Evolutionary conservation across 306 rosid species (phyloP).

Genomic region (Oxytropis ochrocephala): DNA sequence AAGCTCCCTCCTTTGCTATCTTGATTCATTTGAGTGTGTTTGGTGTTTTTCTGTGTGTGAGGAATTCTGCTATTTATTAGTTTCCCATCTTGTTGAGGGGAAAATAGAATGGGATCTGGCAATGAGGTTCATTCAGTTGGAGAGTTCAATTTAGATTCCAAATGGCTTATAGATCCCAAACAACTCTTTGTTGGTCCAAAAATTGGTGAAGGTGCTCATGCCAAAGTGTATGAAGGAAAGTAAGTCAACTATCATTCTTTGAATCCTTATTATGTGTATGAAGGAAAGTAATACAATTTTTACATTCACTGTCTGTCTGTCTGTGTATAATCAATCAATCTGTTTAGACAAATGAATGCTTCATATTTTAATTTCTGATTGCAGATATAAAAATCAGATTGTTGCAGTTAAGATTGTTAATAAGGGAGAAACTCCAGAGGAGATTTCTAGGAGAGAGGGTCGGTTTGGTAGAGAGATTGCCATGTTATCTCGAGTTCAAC

Average conservation of each 20-base stretch:
- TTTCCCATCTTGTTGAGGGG: conserved; percentile 14
- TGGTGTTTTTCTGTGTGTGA: conserved; percentile 10
- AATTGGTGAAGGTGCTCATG: conserved; percentile 95
- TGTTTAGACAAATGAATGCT: not conserved
- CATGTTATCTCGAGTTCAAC: conserved; percentile 73
- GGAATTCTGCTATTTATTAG: conserved; percentile 7
- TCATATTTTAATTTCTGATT: conserved; percentile 1
- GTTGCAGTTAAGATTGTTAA: conserved; percentile 28
- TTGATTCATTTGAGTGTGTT: conserved; percentile 4
- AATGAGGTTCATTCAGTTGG: conserved; percentile 74
- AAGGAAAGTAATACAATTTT: not conserved
- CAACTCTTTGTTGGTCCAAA: conserved; percentile 86
- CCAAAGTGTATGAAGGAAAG: conserved; percentile 96
- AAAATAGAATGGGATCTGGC: conserved; percentile 71
- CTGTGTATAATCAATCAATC: too few relatives aligned
- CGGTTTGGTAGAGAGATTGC: conserved; percentile 75
- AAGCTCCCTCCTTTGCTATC: not conserved
- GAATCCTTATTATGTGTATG: too few relatives aligned
- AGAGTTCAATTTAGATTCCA: conserved; percentile 59
- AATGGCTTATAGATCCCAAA: conserved; percentile 87
- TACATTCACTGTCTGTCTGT: not conserved
- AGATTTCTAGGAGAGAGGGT: conserved; percentile 38
- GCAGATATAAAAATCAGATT: conserved; percentile 11
- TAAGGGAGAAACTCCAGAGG: conserved; percentile 26
- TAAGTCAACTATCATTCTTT: conserved; percentile 47